phyloP scores from a whole-genome alignment of 2,329 filamentous ascomycete genomes.

The Hymenoscyphus fructigenus region DNA sequence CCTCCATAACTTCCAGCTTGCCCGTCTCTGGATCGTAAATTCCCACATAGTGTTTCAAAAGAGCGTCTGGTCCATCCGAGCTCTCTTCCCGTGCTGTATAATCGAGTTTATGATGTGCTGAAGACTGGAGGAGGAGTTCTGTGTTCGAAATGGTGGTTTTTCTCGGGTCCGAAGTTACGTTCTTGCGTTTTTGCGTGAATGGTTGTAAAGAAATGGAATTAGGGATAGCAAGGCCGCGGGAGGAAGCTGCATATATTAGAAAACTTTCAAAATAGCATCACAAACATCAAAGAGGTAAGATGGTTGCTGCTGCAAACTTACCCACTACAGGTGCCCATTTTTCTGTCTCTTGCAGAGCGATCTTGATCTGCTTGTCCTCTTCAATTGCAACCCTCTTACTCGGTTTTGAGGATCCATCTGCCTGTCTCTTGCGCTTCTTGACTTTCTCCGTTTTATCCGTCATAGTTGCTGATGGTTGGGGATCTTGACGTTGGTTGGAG shows the following conservation, averaged over 20 bases:
- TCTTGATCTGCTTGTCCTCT: constrained; percentile 40
- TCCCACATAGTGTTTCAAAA: constrained; percentile 64
- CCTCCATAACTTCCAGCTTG: constrained; percentile 59
- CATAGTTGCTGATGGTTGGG: constrained; percentile 15
- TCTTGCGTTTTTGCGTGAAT: constrained; percentile 34
- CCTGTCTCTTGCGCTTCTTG: constrained; percentile 54
- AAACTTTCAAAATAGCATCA: background rate
- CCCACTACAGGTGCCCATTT: constrained; percentile 54
- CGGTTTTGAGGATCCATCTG: constrained; percentile 40
- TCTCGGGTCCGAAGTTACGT: constrained; percentile 25
- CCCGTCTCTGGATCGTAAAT: constrained; percentile 62
- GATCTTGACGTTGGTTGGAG: background rate
- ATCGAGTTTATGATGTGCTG: constrained; percentile 55
- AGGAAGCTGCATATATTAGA: constrained; percentile 32
- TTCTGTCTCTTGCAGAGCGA: constrained; percentile 47
- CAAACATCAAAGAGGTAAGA: background rate
- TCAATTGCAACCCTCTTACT: constrained; percentile 55
- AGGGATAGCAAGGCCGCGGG: constrained; percentile 37
- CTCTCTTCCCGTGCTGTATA: constrained; percentile 59
- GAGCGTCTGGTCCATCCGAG: constrained; percentile 40
- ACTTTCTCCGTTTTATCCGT: constrained; percentile 30
- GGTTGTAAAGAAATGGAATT: constrained; percentile 34
- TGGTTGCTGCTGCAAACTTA: constrained; percentile 35
- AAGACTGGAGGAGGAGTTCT: constrained; percentile 58
- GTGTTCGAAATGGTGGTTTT: constrained; percentile 35